Percentiles rank a stretch among this genome's conserved stretches.
phyloP scores from a whole-genome alignment of 1,139 yeast genomes.

The Candida gigantensis region DNA sequence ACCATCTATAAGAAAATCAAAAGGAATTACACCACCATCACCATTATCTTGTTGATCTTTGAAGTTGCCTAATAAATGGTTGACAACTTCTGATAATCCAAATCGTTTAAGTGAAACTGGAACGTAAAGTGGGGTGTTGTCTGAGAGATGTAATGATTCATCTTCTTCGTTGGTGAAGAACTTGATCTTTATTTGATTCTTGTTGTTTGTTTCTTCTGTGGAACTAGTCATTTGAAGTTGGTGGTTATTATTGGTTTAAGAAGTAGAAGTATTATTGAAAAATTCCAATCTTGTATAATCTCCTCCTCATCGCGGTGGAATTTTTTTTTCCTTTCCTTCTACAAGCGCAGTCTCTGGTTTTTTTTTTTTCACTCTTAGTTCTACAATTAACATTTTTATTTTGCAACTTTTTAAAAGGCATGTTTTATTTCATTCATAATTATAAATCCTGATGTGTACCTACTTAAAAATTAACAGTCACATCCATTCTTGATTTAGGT shows the following conservation, averaged over 20 bases:
- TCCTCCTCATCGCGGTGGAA: conserved; percentile 7
- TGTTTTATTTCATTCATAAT: not conserved
- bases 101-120: conserved; percentile 85
- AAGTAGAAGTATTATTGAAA: not conserved
- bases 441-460: no score
- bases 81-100: conserved; percentile 93
- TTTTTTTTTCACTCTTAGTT: not conserved
- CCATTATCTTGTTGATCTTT: no score
- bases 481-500: conserved; percentile 2
- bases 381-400: no score
- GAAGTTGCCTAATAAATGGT: conserved; percentile 62
- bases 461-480: conserved; percentile 16
- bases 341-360: no score
- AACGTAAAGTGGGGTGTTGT: conserved; percentile 80
- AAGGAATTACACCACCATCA: conserved; percentile 65
- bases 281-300: no score
- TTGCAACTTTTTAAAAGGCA: not conserved
- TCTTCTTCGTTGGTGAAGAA: conserved; percentile 88
- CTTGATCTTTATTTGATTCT: conserved; percentile 64
- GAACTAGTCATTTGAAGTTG: not conserved
- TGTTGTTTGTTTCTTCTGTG: conserved; percentile 27
- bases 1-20: conserved; percentile 90
- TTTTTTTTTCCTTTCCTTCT: conserved; percentile 3
- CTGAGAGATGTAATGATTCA: conserved; percentile 69
- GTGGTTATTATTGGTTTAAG: not conserved